phyloP scores from a whole-genome alignment of 2,329 filamentous ascomycete species.

The Colletotrichum theobromicola region DNA sequence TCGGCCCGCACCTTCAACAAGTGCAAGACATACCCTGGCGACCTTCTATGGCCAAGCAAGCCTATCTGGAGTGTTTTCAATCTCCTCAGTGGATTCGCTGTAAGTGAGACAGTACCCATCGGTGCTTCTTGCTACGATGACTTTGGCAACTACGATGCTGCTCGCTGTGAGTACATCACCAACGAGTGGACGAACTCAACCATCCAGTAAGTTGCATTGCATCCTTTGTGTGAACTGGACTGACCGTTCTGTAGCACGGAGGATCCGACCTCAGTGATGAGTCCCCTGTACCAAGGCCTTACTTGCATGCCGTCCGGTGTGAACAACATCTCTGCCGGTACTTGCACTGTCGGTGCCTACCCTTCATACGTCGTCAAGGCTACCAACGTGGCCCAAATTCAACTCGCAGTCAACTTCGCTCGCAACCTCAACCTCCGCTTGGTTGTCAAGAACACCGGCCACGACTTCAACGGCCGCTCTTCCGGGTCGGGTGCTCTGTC shows the following conservation, averaged over 20 bases:
- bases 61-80: conserved; percentile 36
- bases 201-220: conserved; percentile 23
- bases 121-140: conserved; percentile 35
- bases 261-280: conserved; percentile 46
- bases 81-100: conserved; percentile 32
- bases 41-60: conserved; percentile 29
- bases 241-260: conserved; percentile 25
- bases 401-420: conserved; percentile 37
- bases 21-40: conserved; percentile 37
- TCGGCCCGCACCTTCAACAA: conserved; percentile 27
- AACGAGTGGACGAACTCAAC: conserved; percentile 31
- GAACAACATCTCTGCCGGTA: not conserved
- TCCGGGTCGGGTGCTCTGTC: conserved; percentile 39
- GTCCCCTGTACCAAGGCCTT: conserved; percentile 32
- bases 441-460: conserved; percentile 51
- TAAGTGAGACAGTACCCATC: conserved; percentile 36
- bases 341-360: not conserved
- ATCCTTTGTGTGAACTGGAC: not conserved
- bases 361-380: not conserved
- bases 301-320: not conserved
- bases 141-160: conserved; percentile 27
- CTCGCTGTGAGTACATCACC: conserved; percentile 29
- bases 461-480: conserved; percentile 37
- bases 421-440: conserved; percentile 47
- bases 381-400: conserved; percentile 39